These are phyloP conservation scores for Cutaneotrichosporon sp. DNA, from an alignment of 1,284 basidiomycete species.

Conservation along the genomic window DNA sequence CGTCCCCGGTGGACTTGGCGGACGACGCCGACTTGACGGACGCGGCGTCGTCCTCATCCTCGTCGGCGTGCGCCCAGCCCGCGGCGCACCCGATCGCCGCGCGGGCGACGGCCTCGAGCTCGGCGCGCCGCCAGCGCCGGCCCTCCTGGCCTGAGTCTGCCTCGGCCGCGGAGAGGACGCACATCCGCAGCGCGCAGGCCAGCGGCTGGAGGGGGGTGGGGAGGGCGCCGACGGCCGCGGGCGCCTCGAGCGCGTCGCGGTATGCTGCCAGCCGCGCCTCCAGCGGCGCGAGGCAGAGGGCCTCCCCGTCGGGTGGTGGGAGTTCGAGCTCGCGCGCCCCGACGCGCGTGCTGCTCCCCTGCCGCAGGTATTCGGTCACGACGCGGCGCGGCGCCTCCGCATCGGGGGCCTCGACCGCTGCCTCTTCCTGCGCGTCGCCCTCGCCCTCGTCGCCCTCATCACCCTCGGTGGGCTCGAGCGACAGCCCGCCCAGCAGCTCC, in stretches of 20 bases:
- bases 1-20: too few species aligned
- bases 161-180: slow-evolving; percentile 29
- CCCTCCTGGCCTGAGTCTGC: slow-evolving; percentile 30
- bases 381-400: slow-evolving; percentile 45
- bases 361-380: slow-evolving; percentile 70
- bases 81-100: slow-evolving; percentile 43
- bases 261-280: slow-evolving; percentile 63
- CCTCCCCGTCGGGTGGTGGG: slow-evolving; percentile 5
- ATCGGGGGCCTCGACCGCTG: slow-evolving; percentile 31
- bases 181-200: slow-evolving; percentile 50
- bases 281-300: slow-evolving; percentile 57
- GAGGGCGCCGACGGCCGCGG: slow-evolving; percentile 55
- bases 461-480: too few species aligned
- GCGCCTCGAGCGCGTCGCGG: slow-evolving; percentile 61
- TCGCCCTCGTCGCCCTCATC: too few species aligned
- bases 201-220: slow-evolving; percentile 38
- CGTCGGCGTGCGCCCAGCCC: slow-evolving; percentile 28
- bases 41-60: slow-evolving; percentile 11
- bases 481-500: slow-evolving; percentile 22
- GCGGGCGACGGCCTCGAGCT: slow-evolving; percentile 66
- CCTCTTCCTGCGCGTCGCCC: too few species aligned
- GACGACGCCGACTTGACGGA: too few species aligned
- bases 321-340: slow-evolving; percentile 56
- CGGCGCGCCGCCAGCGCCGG: slow-evolving; percentile 65
- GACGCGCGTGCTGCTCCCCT: slow-evolving; percentile 65